Evolutionary conservation across 129 eudicot species (phyloP), one percentile per base, ranked within the genome.

Genomic region (Lactuca saligna): DNA sequence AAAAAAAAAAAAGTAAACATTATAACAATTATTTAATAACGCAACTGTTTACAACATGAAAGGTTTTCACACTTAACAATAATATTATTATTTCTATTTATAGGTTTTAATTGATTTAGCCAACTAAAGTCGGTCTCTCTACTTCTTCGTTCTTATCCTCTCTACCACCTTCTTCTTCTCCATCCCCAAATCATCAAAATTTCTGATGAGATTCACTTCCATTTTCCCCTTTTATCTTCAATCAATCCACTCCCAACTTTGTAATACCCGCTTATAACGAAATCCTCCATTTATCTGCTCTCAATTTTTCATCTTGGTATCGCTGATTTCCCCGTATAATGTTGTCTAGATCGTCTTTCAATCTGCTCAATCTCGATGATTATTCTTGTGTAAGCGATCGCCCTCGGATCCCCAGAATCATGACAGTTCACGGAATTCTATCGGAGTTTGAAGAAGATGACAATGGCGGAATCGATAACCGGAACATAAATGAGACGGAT

Each of bases 291-390:
- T 20, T 5, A 35, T 15, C 13, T 31, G 4, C 57, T 2, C 3
- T 37, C 29, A 9, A 60, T 25, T 65, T 57, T 65, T 57, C 60
- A 65, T 48, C 41, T 50, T 13, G 13, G 4, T 13, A n/a, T 20
- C 46, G 37, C 29, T 14, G 4, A 5, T 34, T 37, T 37, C 61
- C 0, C 25, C 44, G 32, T 46, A 82, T 48, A 25, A 89, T 91
- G 97, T 56, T 83, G 60, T 91, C 97, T 5, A 83, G 88, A 70
- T 86, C 97, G 41, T 91, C 81, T 16, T 91, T 87, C 8, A 91
- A 87, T 78, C 82, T 87, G 0, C 63, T 85, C 17, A 88, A 91
- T 75, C 78, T 90, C 13, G 91, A 85, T 39, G 95, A 85, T 20
- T 91, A 81, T 55, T 77, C 88, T 4, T 70, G 73, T 15, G 54